Evolutionary conservation across 495 filamentous ascomycete species (phyloP).

Genomic region (Margaritispora aquatica): DNA sequence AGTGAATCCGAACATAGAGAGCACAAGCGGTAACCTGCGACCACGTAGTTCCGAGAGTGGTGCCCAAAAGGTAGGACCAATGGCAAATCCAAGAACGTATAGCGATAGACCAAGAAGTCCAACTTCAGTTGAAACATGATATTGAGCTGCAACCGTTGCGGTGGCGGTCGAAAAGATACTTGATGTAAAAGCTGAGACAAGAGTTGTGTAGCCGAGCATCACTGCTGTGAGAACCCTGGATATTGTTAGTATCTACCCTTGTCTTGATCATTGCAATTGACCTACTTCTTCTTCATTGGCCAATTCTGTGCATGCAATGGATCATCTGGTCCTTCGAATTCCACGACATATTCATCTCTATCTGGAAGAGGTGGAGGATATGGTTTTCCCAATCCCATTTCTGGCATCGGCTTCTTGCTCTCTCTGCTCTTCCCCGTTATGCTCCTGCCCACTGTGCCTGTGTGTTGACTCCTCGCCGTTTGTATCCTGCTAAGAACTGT

Average conservation of each 20-base stretch:
- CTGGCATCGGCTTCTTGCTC: slow-evolving; percentile 49
- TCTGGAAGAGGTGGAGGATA: slow-evolving; percentile 68
- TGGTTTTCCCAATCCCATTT: slow-evolving; percentile 67
- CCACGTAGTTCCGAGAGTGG: slow-evolving; percentile 78
- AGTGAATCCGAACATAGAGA: slow-evolving; percentile 72
- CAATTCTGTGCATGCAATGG: slow-evolving; percentile 82
- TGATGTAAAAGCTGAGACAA: slow-evolving; percentile 67
- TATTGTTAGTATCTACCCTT: not conserved
- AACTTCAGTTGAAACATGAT: slow-evolving; percentile 51
- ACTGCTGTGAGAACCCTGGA: slow-evolving; percentile 37
- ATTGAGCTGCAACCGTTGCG: slow-evolving; percentile 41
- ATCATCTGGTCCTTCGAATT: slow-evolving; percentile 75
- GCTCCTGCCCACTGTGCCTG: slow-evolving; percentile 62
- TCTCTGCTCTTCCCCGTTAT: slow-evolving; percentile 30
- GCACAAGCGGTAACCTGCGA: slow-evolving; percentile 61
- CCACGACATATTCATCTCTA: slow-evolving; percentile 80
- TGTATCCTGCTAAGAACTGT: slow-evolving; percentile 72
- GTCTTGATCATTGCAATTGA: slow-evolving; percentile 9
- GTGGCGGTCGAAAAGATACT: slow-evolving; percentile 62
- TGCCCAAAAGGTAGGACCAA: slow-evolving; percentile 58
- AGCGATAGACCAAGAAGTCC: slow-evolving; percentile 60
- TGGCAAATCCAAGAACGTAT: slow-evolving; percentile 67
- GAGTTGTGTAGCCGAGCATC: slow-evolving; percentile 75
- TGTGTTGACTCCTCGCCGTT: slow-evolving; percentile 69
- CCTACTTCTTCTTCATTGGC: slow-evolving; percentile 69